Percentiles rank a stretch among this genome's conserved stretches.
Conservation (phyloP, 345 rosid genomes). For the Lepidium africanum region DNA sequence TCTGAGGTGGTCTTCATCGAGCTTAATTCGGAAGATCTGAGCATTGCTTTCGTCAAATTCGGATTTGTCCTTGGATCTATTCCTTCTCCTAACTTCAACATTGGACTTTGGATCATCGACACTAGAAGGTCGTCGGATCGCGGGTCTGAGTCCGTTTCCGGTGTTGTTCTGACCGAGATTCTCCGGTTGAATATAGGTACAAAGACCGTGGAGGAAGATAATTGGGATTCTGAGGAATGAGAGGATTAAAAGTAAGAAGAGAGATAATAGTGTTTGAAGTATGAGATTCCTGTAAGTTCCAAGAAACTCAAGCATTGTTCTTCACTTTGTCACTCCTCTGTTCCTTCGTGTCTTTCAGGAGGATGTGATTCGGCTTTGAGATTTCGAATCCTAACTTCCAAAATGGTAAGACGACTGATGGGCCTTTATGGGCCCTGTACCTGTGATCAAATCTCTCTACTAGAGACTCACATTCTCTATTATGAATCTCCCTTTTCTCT, state of each 20-base stretch:
- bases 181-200: slow-evolving; percentile 89
- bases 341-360: background rate
- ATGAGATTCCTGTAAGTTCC: slow-evolving; percentile 45
- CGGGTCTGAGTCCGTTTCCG: slow-evolving; percentile 50
- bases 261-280: slow-evolving; percentile 37
- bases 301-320: slow-evolving; percentile 33
- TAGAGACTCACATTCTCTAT: slow-evolving; percentile 45
- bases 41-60: slow-evolving; percentile 89
- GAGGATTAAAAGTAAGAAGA: slow-evolving; percentile 42
- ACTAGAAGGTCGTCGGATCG: slow-evolving; percentile 57
- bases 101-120: slow-evolving; percentile 38
- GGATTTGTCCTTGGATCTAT: slow-evolving; percentile 60
- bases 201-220: slow-evolving; percentile 63
- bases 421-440: background rate
- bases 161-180: slow-evolving; percentile 35
- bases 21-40: slow-evolving; percentile 86
- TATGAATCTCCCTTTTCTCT: slow-evolving; percentile 42
- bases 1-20: slow-evolving; percentile 70
- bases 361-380: background rate
- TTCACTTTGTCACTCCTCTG: background rate
- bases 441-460: background rate
- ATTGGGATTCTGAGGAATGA: slow-evolving; percentile 52
- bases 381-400: background rate
- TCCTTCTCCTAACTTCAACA: slow-evolving; percentile 40
- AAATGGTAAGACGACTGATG: background rate